Base-by-base conservation (phyloP, 2,329 filamentous ascomycete genomes). In the Capronia epimyces region DNA sequence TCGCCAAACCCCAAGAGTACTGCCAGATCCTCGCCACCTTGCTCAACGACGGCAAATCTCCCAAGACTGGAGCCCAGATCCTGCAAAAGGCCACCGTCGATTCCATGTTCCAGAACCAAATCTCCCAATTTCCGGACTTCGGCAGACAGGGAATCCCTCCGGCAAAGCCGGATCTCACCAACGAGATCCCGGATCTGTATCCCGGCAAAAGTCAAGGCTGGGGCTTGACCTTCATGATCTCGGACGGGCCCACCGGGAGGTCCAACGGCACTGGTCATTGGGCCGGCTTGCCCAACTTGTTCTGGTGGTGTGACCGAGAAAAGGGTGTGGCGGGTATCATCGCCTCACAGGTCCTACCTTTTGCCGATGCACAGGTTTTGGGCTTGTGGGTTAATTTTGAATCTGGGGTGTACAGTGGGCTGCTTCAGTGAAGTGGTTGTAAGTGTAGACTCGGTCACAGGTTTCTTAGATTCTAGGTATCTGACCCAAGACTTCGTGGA, bases 31-130 rank as follows among this genome's bases (percentile, higher is more conserved):
- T 87, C 1, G 74, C 79, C 0, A 73, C 76, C 0, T 67, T 88
- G 1, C 67, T 87, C 16, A 87, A 87, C 63, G 69, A 83, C 53
- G 84, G 84, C 43, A 77, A 69, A 0, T 81, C 75, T 21, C 79
- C 83, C 0, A 71, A 60, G 0, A 86, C 81, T 0, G 69, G 73
- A 21, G 25, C 25, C 25, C 25, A 27, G 25, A 27, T 27, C 25
- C 25, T 27, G 25, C 25, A 27, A 27, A 27, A 27, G 25, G 25
- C 25, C 25, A 84, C 81, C 0, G 76, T 87, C 0, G 73, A 82
- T 10, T 66, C 75, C 25, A 83, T 87, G 79, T 86, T 81, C 65
- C 25, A 27, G 25, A 27, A 27, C 25, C 25, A 27, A 27, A 75
- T 83, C 47, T 72, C 77, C 0, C 53, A 75, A 0, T 71, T 76